Conservation (phyloP, 768 basidiomycete genomes). For the Macrolepiota dolichaula region DNA sequence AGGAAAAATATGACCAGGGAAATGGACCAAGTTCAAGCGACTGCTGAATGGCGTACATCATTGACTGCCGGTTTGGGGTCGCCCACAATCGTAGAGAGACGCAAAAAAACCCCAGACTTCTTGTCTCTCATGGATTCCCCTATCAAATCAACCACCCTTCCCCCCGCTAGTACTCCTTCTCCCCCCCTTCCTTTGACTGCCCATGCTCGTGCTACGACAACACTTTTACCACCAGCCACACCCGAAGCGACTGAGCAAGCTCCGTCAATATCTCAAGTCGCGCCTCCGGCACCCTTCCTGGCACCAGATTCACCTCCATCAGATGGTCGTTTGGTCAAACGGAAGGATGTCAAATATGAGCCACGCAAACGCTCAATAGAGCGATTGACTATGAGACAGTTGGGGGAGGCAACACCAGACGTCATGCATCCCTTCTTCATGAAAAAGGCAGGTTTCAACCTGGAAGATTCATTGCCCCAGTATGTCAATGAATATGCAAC, state of each 20-base stretch:
- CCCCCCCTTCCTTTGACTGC: constrained; percentile 23
- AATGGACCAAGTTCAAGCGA: constrained; percentile 67
- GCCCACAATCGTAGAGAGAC: constrained; percentile 20
- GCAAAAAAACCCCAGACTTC: constrained; percentile 35
- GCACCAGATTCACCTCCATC: background rate
- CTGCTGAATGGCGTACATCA: constrained; percentile 50
- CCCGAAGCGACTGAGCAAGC: background rate
- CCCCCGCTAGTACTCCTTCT: constrained; percentile 16
- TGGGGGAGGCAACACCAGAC: constrained; percentile 87
- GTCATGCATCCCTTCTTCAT: constrained; percentile 87
- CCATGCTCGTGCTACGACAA: constrained; percentile 17
- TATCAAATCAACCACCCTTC: constrained; percentile 29
- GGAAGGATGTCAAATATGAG: constrained; percentile 43
- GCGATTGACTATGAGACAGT: constrained; percentile 78
- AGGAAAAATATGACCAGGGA: constrained; percentile 75
- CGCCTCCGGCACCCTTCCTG: constrained; percentile 7
- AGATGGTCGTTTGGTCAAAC: constrained; percentile 16
- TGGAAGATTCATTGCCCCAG: constrained; percentile 82
- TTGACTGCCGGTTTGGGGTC: constrained; percentile 26
- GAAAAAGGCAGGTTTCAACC: constrained; percentile 79
- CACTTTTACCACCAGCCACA: constrained; percentile 11
- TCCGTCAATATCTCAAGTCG: background rate
- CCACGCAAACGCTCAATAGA: constrained; percentile 66
- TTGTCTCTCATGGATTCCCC: constrained; percentile 24
- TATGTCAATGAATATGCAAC: constrained; percentile 87